Conservation (phyloP, 306 rosid species). For the Begonia fuchsioides region DNA sequence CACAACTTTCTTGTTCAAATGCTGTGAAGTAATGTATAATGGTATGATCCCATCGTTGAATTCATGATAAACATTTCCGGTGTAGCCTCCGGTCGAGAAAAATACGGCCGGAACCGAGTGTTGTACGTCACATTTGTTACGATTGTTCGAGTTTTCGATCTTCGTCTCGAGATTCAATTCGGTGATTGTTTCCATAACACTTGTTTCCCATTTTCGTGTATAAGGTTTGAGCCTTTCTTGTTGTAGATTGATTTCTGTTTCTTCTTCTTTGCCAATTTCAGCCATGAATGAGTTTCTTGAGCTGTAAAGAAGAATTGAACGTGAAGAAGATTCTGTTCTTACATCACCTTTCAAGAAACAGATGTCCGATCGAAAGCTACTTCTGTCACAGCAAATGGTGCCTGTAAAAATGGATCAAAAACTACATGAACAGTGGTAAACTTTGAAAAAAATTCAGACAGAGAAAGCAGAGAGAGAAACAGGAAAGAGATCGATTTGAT, state of each 20-base stretch:
- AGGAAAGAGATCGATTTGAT: not conserved
- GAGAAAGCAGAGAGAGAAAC: not conserved
- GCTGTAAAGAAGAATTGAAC: conserved; percentile 52
- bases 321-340: conserved; percentile 52
- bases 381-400: conserved; percentile 76
- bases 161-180: conserved; percentile 47
- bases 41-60: conserved; percentile 92
- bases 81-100: conserved; percentile 96
- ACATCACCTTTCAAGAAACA: conserved; percentile 87
- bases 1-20: conserved; percentile 63
- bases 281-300: conserved; percentile 13
- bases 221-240: conserved; percentile 64
- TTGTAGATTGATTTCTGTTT: conserved; percentile 20
- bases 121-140: conserved; percentile 42
- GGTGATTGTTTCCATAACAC: conserved; percentile 62
- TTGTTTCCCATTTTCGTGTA: conserved; percentile 84
- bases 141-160: conserved; percentile 15
- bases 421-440: not conserved
- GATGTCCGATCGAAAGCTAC: conserved; percentile 61
- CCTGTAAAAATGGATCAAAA: conserved; percentile 21
- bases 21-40: conserved; percentile 64
- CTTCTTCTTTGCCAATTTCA: conserved; percentile 8
- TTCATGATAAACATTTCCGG: conserved; percentile 87
- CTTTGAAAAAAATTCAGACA: not conserved
- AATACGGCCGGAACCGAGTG: conserved; percentile 83